phyloP scores from a whole-genome alignment of 1,284 basidiomycete genomes.

The Dichomitus squalens region DNA sequence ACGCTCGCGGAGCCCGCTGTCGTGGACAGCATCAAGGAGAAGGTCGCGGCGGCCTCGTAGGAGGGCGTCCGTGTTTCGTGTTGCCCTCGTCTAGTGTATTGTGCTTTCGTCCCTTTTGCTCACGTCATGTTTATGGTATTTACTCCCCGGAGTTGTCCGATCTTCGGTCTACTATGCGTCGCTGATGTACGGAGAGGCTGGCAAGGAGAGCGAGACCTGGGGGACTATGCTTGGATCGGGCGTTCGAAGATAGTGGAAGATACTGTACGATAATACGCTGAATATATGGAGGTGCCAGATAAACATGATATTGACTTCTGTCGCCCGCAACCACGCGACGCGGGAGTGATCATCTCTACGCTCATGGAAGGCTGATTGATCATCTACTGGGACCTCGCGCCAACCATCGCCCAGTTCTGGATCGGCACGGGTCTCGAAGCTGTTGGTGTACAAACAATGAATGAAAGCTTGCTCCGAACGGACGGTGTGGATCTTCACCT shows the following conservation, averaged over 20 bases:
- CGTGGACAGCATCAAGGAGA: constrained; percentile 81
- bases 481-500: too few relatives aligned
- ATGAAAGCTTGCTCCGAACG: too few relatives aligned
- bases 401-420: too few relatives aligned
- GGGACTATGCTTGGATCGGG: background rate
- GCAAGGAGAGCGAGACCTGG: background rate
- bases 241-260: background rate
- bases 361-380: too few relatives aligned
- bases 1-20: constrained; percentile 88
- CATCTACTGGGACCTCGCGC: too few relatives aligned
- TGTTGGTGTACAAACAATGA: too few relatives aligned
- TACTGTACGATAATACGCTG: constrained; percentile 14
- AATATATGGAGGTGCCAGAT: constrained; percentile 6
- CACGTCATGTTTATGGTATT: background rate
- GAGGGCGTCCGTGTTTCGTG: too few relatives aligned
- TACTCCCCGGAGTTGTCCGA: background rate
- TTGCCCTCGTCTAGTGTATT: background rate
- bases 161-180: background rate
- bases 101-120: background rate
- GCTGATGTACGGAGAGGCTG: background rate
- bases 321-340: too few relatives aligned
- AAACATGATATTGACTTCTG: background rate
- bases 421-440: too few relatives aligned
- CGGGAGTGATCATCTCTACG: too few relatives aligned
- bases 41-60: constrained; percentile 59